phyloP scores from a whole-genome alignment of 1,284 basidiomycete species.

The Irpex sp. region DNA sequence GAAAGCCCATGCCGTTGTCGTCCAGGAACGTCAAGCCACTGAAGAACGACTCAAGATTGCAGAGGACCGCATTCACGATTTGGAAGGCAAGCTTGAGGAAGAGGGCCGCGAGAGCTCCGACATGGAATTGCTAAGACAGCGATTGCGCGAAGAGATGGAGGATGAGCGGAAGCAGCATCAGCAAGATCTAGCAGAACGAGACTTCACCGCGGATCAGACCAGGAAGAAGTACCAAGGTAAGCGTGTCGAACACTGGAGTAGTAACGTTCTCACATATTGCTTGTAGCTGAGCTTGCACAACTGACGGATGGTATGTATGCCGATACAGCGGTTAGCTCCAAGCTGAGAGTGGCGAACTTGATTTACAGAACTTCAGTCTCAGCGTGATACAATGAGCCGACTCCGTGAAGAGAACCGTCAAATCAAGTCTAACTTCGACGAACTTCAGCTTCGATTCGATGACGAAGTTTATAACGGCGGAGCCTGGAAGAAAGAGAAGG shows the following conservation, averaged over 20 bases:
- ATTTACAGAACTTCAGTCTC: constrained; percentile 65
- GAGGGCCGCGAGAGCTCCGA: constrained; percentile 69
- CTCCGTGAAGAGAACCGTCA: constrained; percentile 79
- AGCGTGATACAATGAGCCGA: constrained; percentile 70
- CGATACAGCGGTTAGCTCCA: background rate
- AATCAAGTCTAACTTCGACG: constrained; percentile 72
- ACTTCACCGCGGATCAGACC: constrained; percentile 75
- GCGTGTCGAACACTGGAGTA: background rate
- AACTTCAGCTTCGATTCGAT: constrained; percentile 71
- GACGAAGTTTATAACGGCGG: constrained; percentile 76
- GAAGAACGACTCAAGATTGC: constrained; percentile 50
- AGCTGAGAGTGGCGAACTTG: background rate
- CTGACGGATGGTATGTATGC: constrained; percentile 63
- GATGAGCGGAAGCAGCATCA: constrained; percentile 74
- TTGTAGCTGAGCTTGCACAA: constrained; percentile 66
- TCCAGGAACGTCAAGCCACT: constrained; percentile 49
- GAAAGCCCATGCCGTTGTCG: constrained; percentile 49
- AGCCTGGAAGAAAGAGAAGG: constrained; percentile 85
- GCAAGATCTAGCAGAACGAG: constrained; percentile 73
- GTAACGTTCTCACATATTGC: background rate
- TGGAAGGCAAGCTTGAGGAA: constrained; percentile 66
- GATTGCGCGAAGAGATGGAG: constrained; percentile 70
- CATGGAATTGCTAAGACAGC: constrained; percentile 56
- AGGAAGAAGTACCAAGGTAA: constrained; percentile 81
- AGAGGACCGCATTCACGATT: constrained; percentile 54